phyloP scores from a whole-genome alignment of 2,329 filamentous ascomycete species.

The Neophaeococcomyces mojaviensis region DNA sequence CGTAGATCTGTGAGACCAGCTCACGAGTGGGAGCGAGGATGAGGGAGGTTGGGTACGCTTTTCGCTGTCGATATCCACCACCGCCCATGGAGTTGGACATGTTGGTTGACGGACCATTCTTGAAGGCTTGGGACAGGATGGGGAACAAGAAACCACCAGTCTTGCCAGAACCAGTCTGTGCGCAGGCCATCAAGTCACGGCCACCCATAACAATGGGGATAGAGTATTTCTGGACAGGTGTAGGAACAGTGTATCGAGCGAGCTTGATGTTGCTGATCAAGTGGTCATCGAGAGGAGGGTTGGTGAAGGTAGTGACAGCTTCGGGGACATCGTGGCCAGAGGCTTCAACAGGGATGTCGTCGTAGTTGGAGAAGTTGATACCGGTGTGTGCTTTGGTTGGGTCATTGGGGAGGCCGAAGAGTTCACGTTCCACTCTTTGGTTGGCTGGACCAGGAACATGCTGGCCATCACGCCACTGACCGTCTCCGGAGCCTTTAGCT shows the following conservation, averaged over 20 bases:
- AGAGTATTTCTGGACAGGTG: slow-evolving; percentile 98
- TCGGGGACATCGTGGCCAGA: slow-evolving; percentile 91
- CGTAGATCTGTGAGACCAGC: slow-evolving; percentile 96
- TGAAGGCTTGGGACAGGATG: slow-evolving; percentile 94
- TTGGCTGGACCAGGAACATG: slow-evolving; percentile 86
- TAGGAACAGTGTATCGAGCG: slow-evolving; percentile 89
- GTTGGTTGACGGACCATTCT: slow-evolving; percentile 69
- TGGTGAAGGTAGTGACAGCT: slow-evolving; percentile 80
- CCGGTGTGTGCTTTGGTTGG: slow-evolving; percentile 92
- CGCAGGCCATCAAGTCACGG: slow-evolving; percentile 98
- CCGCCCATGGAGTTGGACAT: slow-evolving; percentile 59
- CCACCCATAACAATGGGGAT: slow-evolving; percentile 98
- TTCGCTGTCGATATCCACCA: slow-evolving; percentile 80
- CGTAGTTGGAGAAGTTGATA: slow-evolving; percentile 99
- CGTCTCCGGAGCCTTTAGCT: slow-evolving; percentile 81
- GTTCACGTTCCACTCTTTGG: slow-evolving; percentile 83
- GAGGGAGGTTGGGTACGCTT: slow-evolving; percentile 92
- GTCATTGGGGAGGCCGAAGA: slow-evolving; percentile 86
- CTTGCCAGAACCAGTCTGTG: slow-evolving; percentile 99
- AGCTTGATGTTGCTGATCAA: slow-evolving; percentile 88
- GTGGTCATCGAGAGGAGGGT: slow-evolving; percentile 91
- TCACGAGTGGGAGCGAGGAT: slow-evolving; percentile 96
- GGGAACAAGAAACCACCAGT: slow-evolving; percentile 99
- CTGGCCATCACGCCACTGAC: slow-evolving; percentile 94
- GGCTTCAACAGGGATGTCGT: slow-evolving; percentile 97